phyloP scores from a whole-genome alignment of 2,329 filamentous ascomycete genomes.

The Aureobasidium subglaciale region DNA sequence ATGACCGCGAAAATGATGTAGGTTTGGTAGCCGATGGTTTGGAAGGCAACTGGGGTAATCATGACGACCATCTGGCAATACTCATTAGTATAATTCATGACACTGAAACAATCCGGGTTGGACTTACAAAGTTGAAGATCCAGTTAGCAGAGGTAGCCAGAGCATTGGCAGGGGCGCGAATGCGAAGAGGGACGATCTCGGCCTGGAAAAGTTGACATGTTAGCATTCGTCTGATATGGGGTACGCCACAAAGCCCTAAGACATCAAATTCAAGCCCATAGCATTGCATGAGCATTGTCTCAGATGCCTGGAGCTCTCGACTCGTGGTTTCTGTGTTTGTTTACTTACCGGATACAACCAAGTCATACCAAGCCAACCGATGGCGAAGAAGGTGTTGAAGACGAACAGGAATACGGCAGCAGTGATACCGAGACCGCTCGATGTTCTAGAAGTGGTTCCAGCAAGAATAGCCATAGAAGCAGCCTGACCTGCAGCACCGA shows the following conservation, averaged over 20 bases:
- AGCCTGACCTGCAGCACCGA: constrained; percentile 51
- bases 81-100: constrained; percentile 15
- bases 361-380: constrained; percentile 49
- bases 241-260: background rate
- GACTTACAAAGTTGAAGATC: constrained; percentile 26
- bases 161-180: constrained; percentile 21
- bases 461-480: constrained; percentile 27
- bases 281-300: no score
- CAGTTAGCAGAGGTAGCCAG: constrained; percentile 45
- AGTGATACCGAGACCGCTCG: constrained; percentile 16
- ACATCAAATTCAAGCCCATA: background rate
- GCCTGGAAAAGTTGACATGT: constrained; percentile 7
- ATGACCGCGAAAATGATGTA: constrained; percentile 56
- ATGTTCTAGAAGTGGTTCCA: constrained; percentile 20
- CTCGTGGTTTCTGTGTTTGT: no score
- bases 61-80: constrained; percentile 43
- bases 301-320: no score
- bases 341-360: constrained; percentile 17
- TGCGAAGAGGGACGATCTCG: constrained; percentile 22
- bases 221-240: constrained; percentile 17
- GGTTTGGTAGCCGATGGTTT: constrained; percentile 51
- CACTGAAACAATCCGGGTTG: background rate
- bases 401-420: constrained; percentile 35
- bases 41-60: constrained; percentile 54
- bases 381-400: constrained; percentile 48